phyloP scores from a whole-genome alignment of 495 filamentous ascomycete species.

The Penicillium crystallinum region DNA sequence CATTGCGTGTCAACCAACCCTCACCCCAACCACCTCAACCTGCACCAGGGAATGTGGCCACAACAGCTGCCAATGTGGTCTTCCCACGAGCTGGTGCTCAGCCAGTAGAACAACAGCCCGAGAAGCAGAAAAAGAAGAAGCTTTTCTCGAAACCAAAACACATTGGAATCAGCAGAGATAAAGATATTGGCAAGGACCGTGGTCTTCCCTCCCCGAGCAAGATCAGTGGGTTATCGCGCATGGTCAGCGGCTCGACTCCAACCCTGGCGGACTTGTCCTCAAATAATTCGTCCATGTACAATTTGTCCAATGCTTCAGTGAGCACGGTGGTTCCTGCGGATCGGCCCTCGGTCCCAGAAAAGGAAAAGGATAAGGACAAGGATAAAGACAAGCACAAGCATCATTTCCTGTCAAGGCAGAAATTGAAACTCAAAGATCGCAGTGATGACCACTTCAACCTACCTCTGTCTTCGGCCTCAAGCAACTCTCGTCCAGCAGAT shows the following conservation, averaged over 20 bases:
- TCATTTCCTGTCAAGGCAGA: conserved; percentile 87
- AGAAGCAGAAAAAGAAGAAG: conserved; percentile 85
- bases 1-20: conserved; percentile 28
- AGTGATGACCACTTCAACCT: conserved; percentile 65
- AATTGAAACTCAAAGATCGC: conserved; percentile 79
- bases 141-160: conserved; percentile 86
- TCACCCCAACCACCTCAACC: conserved; percentile 50
- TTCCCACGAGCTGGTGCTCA: conserved; percentile 67
- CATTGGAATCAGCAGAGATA: conserved; percentile 70
- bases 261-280: conserved; percentile 65
- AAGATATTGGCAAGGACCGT: conserved; percentile 57
- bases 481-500: conserved; percentile 82
- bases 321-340: conserved; percentile 62
- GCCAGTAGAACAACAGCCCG: conserved; percentile 38
- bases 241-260: conserved; percentile 70
- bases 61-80: conserved; percentile 80
- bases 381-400: conserved; percentile 62
- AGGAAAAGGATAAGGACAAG: conserved; percentile 33
- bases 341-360: conserved; percentile 27
- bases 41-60: conserved; percentile 59
- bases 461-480: conserved; percentile 79
- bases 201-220: conserved; percentile 79
- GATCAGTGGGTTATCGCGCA: conserved; percentile 56
- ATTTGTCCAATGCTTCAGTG: conserved; percentile 73
- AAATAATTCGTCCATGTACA: conserved; percentile 70